Conservation (phyloP, 2,329 filamentous ascomycete species). For the Intubia oerlemansii region DNA sequence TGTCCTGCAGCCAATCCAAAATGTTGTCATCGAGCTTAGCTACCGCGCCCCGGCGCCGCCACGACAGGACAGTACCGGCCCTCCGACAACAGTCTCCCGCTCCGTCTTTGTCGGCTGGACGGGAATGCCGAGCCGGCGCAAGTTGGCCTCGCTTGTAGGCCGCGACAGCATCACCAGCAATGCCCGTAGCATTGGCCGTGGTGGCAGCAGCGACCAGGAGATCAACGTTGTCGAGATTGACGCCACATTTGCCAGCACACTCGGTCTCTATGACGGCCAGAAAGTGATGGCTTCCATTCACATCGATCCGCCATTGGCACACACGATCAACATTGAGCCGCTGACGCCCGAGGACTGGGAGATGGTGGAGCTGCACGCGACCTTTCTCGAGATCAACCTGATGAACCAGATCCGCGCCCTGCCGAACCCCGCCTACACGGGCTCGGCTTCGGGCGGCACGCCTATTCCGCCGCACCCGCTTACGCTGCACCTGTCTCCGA, state of each 20-base stretch:
- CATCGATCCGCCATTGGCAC: slow-evolving; percentile 71
- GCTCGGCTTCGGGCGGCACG: slow-evolving; percentile 26
- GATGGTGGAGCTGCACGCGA: slow-evolving; percentile 93
- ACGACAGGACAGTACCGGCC: slow-evolving; percentile 18
- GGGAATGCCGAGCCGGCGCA: slow-evolving; percentile 86
- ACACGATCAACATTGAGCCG: slow-evolving; percentile 93
- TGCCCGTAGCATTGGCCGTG: slow-evolving; percentile 12
- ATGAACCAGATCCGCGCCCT: slow-evolving; percentile 81
- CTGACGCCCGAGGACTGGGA: slow-evolving; percentile 94
- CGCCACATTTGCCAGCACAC: slow-evolving; percentile 54
- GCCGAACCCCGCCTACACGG: slow-evolving; percentile 52
- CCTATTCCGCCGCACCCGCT: slow-evolving; percentile 42
- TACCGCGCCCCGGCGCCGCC: slow-evolving; percentile 40
- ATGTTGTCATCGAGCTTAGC: slow-evolving; percentile 84
- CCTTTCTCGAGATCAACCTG: slow-evolving; percentile 85
- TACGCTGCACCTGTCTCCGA: slow-evolving; percentile 83
- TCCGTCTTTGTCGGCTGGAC: slow-evolving; percentile 91
- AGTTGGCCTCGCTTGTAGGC: slow-evolving; percentile 48
- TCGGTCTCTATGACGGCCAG: slow-evolving; percentile 64
- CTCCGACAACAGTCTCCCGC: slow-evolving; percentile 16
- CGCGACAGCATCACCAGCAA: slow-evolving; percentile 26
- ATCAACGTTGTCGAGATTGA: slow-evolving; percentile 66
- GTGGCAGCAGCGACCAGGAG: slow-evolving; percentile 43
- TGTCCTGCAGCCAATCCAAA: slow-evolving; percentile 56
- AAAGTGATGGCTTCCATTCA: slow-evolving; percentile 56